Evolutionary conservation across 495 filamentous ascomycete species (phyloP).

Genomic region (Penicillium canescens): DNA sequence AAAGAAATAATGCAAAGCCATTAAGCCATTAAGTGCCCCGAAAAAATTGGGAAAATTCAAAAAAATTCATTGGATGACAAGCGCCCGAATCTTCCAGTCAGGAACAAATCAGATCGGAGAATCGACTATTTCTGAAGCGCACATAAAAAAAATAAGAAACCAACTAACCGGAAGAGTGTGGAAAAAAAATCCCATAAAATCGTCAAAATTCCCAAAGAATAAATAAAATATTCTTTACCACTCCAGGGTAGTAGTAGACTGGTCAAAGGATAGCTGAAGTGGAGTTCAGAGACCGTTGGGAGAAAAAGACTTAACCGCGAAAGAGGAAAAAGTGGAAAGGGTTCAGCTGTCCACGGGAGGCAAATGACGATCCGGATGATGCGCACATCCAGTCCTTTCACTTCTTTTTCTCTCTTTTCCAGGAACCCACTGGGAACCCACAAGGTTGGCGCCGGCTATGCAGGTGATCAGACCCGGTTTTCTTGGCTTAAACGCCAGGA

Average conservation of each 20-base stretch:
- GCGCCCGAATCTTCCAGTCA: constrained; percentile 1
- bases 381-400: background rate
- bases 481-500: constrained; percentile 33
- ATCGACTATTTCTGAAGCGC: background rate
- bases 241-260: no score
- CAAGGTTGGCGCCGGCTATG: constrained; percentile 37
- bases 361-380: constrained; percentile 26
- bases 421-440: constrained; percentile 23
- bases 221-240: no score
- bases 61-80: constrained; percentile 22
- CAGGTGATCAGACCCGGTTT: constrained; percentile 40
- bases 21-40: constrained; percentile 3
- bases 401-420: constrained; percentile 23
- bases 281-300: background rate
- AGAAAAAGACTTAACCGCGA: background rate
- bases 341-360: constrained; percentile 30
- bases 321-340: constrained; percentile 9
- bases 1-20: background rate
- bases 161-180: constrained; percentile 2
- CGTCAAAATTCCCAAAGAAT: no score
- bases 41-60: constrained; percentile 5
- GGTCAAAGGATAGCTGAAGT: background rate
- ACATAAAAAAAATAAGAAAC: constrained; percentile 8
- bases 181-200: background rate
- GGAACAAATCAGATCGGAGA: constrained; percentile 22